Base-by-base conservation (phyloP, 2,329 filamentous ascomycete species). In the Fonsecaea nubica region DNA sequence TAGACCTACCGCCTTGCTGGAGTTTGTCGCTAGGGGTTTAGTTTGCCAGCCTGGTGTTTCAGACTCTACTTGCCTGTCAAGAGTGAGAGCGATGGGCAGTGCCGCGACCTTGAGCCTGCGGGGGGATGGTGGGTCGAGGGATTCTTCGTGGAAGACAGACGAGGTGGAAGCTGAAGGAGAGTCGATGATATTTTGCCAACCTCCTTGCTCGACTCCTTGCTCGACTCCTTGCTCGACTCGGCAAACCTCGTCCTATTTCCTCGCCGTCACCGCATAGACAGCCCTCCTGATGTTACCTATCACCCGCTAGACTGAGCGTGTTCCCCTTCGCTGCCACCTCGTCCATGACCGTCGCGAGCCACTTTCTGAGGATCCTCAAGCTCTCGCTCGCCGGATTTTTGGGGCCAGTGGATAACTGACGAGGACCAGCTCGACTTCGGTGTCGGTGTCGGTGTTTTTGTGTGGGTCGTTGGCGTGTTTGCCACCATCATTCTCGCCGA, bases 351-450 rank as follows among this genome's bases (percentile, higher is more conserved):
- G 72, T 72, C 0, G 75, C 74, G 66, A 86, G 85, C 10, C 84
- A 77, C 40, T 72, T 77, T 56, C 82, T 68, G 12, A 87, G 79
- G 30, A 77, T 75, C 0, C 85, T 84, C 35, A 87, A 80, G 0
- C 84, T 74, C 0, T 76, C 76, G 0, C 81, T 77, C 0, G 85
- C 86, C 0, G 85, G 80, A n/a, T 79, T 79, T 12, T 82, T 78
- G 86, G 86, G 0, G 85, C 85, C 3, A 88, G 76, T 0, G 86
- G 86, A 32, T 82, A 82, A 5, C 83, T 85, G 1, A 88, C 75
- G 1, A 88, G 68, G 0, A 79, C 82, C 1, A 87, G 75, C 3
- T 73, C 76, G 0, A 79, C 79, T 5, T 78, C 74, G 0, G 78
- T 2, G 32, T 63, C 54, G 21, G 32, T 18, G 3, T 32, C 53